A percentile compares a stretch with the other conserved stretches of the same genome.
Evolutionary conservation across 225 moss, liverwort and hornwort genomes (phyloP).

Genomic region (Sphagnum contortum): DNA sequence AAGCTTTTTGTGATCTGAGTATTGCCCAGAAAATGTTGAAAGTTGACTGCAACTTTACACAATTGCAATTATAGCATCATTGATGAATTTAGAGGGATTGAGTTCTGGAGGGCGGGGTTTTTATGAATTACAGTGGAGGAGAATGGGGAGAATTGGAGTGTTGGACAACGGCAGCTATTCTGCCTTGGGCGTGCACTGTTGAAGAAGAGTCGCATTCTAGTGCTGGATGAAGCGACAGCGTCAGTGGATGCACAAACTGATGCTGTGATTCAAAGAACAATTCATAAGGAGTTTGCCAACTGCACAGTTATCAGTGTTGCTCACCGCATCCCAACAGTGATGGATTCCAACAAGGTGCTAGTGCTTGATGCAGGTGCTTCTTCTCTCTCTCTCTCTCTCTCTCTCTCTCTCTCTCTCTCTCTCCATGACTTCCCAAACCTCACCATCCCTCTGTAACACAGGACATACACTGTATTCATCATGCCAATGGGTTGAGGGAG

Average conservation of each 20-base stretch:
- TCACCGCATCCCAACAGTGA: slow-evolving; percentile 26
- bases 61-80: too few species aligned
- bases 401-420: too few species aligned
- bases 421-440: too few species aligned
- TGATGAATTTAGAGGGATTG: too few species aligned
- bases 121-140: slow-evolving; percentile 6
- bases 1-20: too few species aligned
- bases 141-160: slow-evolving; percentile 35
- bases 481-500: too few species aligned
- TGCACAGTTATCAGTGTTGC: slow-evolving; percentile 28
- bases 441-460: too few species aligned
- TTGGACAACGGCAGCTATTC: slow-evolving; percentile 30
- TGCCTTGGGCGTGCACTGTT: slow-evolving; percentile 23
- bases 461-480: too few species aligned
- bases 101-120: too few species aligned
- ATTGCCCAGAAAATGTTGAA: too few species aligned
- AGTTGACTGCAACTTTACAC: too few species aligned
- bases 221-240: slow-evolving; percentile 34
- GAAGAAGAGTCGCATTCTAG: slow-evolving; percentile 12
- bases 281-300: slow-evolving; percentile 8
- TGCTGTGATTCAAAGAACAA: slow-evolving; percentile 13
- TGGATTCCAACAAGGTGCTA: slow-evolving; percentile 26
- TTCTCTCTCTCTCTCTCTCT: too few species aligned
- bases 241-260: slow-evolving; percentile 36
- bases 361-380: slow-evolving; percentile 13